These are phyloP conservation scores for Royoungia palumana DNA, from an alignment of 768 basidiomycete genomes.

Conservation along the genomic window DNA sequence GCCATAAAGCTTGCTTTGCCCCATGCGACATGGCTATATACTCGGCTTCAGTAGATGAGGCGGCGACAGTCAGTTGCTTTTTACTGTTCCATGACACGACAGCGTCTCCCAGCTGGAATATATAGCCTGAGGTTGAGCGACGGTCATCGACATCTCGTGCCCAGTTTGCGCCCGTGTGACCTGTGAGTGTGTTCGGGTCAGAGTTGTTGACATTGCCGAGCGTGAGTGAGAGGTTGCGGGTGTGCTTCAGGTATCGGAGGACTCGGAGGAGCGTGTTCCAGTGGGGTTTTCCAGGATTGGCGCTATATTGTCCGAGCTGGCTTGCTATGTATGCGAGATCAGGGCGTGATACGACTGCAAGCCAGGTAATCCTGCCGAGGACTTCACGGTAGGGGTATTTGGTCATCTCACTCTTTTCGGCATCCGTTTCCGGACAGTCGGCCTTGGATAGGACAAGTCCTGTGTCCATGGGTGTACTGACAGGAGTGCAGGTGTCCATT, in stretches of 20 bases:
- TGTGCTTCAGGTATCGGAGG: constrained; percentile 7
- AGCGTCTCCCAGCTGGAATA: too few relatives aligned
- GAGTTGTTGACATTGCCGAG: not conserved
- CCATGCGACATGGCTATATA: too few relatives aligned
- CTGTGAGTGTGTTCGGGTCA: constrained; percentile 27
- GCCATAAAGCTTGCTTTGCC: too few relatives aligned
- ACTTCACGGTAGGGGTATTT: not conserved
- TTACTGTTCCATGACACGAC: constrained; percentile 28
- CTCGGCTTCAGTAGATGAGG: constrained; percentile 39
- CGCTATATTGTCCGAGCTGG: not conserved
- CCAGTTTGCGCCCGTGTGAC: too few relatives aligned
- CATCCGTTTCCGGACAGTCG: not conserved
- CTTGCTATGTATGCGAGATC: not conserved
- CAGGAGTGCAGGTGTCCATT: too few relatives aligned
- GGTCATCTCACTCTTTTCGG: not conserved
- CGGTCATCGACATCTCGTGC: too few relatives aligned
- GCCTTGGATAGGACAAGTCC: not conserved
- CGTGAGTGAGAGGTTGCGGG: not conserved
- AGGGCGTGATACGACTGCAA: not conserved
- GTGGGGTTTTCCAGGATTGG: constrained; percentile 3
- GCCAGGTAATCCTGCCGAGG: constrained; percentile 3
- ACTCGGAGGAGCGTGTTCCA: constrained; percentile 14
- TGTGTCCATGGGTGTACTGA: not conserved
- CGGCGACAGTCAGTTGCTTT: constrained; percentile 33
- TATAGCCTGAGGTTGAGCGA: too few relatives aligned